Evolutionary conservation across 352 stramenopile species (phyloP).

Genomic region (Chrysophaeum taylorii): DNA sequence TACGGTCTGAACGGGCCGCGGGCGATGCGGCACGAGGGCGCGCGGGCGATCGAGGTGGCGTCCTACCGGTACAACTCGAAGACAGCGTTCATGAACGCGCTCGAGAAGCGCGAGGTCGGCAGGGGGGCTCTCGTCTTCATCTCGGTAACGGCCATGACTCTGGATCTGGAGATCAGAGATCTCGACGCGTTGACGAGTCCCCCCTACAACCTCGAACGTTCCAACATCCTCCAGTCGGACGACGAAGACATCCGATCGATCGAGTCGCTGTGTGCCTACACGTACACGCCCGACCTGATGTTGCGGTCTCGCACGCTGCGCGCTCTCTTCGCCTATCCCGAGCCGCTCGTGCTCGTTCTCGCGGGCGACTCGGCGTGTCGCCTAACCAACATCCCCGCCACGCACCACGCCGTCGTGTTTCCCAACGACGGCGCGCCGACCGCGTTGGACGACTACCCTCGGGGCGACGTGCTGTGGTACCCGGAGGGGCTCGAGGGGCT

Average conservation of each 20-base stretch:
- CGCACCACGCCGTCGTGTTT: neutral
- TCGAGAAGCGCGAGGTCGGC: neutral
- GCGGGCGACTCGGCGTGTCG: slow-evolving; percentile 2
- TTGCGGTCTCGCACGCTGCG: neutral
- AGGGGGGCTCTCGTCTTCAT: neutral
- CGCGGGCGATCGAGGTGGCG: neutral
- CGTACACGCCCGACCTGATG: neutral
- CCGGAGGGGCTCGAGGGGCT: neutral
- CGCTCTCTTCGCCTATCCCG: neutral
- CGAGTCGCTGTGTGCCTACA: neutral
- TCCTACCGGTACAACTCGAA: neutral
- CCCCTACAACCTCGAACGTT: no score
- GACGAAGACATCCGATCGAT: no score
- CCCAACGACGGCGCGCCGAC: neutral
- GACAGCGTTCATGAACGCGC: neutral
- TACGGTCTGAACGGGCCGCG: neutral
- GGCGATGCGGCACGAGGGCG: no score
- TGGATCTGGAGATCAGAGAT: no score
- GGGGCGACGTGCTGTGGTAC: neutral
- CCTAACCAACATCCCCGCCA: neutral
- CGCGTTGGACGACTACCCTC: neutral
- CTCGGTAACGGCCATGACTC: no score
- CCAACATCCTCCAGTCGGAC: no score
- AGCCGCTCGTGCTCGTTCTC: neutral
- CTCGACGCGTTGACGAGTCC: no score